phyloP scores from a whole-genome alignment of 2,329 filamentous ascomycete genomes.

The Corniculantispora saksenae region DNA sequence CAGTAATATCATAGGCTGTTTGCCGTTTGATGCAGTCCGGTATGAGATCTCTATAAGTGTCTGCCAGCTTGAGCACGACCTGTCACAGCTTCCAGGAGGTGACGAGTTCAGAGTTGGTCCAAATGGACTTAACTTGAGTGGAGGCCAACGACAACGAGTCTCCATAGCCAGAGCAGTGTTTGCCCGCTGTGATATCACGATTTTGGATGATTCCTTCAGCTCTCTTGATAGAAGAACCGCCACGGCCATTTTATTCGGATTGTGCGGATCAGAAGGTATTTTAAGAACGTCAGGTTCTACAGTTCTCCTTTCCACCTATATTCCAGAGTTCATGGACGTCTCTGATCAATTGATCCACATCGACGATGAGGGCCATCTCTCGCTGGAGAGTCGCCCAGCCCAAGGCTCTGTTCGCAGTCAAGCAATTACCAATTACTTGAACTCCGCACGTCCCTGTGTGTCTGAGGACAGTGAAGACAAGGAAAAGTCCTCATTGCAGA shows the following conservation, averaged over 20 bases:
- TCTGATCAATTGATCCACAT: background rate
- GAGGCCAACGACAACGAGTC: slow-evolving; percentile 3
- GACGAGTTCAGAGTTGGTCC: background rate
- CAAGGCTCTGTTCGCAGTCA: too few species aligned
- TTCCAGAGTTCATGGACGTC: background rate
- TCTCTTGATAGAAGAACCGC: background rate
- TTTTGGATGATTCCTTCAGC: background rate
- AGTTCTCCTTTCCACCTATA: background rate
- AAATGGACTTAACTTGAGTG: background rate
- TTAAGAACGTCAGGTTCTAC: background rate
- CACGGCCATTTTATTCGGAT: background rate
- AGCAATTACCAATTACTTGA: background rate
- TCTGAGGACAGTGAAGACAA: background rate
- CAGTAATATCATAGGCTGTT: background rate
- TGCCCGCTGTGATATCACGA: background rate
- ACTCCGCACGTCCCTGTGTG: background rate
- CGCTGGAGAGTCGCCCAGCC: background rate
- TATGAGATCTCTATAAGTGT: background rate
- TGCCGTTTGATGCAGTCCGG: background rate
- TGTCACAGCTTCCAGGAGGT: background rate
- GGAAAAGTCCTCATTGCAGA: background rate
- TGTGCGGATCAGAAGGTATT: background rate
- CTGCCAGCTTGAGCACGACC: background rate
- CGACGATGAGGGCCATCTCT: background rate
- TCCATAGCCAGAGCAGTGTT: slow-evolving; percentile 3